These are phyloP conservation scores for Hypoxylon lienhwacheense DNA, from an alignment of 495 filamentous ascomycete genomes.

Conservation along the genomic window DNA sequence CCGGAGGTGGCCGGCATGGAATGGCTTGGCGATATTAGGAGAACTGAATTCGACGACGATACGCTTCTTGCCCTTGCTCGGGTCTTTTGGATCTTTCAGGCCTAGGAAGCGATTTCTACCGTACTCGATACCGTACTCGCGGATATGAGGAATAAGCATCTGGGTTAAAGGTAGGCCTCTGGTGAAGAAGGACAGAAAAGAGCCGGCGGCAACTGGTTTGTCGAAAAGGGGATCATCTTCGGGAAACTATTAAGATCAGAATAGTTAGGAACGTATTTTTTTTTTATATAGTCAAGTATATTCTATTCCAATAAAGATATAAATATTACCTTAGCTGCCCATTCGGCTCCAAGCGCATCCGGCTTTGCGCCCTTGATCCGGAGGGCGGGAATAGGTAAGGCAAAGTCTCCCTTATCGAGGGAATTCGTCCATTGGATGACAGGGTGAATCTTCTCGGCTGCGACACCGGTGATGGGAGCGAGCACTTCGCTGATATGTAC, in stretches of 20 bases:
- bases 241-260: conserved; percentile 60
- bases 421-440: conserved; percentile 78
- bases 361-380: conserved; percentile 83
- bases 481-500: conserved; percentile 77
- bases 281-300: background rate
- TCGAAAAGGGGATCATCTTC: conserved; percentile 71
- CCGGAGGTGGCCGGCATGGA: conserved; percentile 68
- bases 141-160: conserved; percentile 65
- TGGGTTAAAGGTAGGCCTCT: conserved; percentile 60
- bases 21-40: conserved; percentile 65
- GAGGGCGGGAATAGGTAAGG: conserved; percentile 76
- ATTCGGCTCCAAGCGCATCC: conserved; percentile 67
- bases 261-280: conserved; percentile 2
- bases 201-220: conserved; percentile 62
- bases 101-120: conserved; percentile 68
- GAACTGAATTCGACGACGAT: conserved; percentile 49
- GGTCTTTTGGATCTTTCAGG: conserved; percentile 66
- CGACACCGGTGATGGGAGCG: conserved; percentile 70
- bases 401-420: conserved; percentile 87
- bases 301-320: too few relatives aligned
- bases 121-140: conserved; percentile 61
- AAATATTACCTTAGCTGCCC: conserved; percentile 64
- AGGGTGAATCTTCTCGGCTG: conserved; percentile 73
- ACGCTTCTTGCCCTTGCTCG: conserved; percentile 70
- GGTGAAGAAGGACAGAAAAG: conserved; percentile 84